Base-by-base conservation (phyloP, 805 yeast species). In the Ogataea parapolymorpha region DNA sequence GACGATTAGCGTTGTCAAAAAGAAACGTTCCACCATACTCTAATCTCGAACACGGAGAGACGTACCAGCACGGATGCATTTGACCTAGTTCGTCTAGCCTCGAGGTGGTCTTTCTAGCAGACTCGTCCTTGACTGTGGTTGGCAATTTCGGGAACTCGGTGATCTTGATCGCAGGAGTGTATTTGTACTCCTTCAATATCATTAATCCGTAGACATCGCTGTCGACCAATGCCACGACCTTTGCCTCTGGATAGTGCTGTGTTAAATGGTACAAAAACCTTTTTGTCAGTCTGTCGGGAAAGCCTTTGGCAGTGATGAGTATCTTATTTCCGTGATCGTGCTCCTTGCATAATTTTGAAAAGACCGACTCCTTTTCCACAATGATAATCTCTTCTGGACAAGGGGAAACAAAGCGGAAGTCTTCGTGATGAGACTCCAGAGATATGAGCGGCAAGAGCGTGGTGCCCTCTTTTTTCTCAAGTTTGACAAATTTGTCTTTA, bases 141-240 rank as follows among this genome's bases (percentile, higher is more conserved):
- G 15, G 29, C 15, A 7, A 7, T 5, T 3, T 13, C 10, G 29
- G 20, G 22, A 24, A 9, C 17, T 37, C 35, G 24, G 30, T 35
- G 16, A 40, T 34, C 7, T 31, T 42, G 26, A 46, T 41, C 1
- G 44, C 26, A 3, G 46, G 41, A 8, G 43, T 49, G 22, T 50
- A 50, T 34, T 48, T 55, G 58, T 53, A 71, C 41, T 70, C 72
- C 20, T 65, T 53, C 42, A 70, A 61, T 25, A 82, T 82, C 48
- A 68, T 67, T 8, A 79, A 53, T 0, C 89, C 89, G 54, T 77
- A 77, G 2, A 83, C 74, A 49, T 82, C 89, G 12, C 82, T 71
- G 54, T 82, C 89, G 20, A 80, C 78, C 25, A 75, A 64, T 1
- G 74, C 79, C 15, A 56, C 54, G 1, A 77, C 54, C 1, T 75